Base-by-base conservation (phyloP, 306 rosid species). In the Erythrophleum fordii region DNA sequence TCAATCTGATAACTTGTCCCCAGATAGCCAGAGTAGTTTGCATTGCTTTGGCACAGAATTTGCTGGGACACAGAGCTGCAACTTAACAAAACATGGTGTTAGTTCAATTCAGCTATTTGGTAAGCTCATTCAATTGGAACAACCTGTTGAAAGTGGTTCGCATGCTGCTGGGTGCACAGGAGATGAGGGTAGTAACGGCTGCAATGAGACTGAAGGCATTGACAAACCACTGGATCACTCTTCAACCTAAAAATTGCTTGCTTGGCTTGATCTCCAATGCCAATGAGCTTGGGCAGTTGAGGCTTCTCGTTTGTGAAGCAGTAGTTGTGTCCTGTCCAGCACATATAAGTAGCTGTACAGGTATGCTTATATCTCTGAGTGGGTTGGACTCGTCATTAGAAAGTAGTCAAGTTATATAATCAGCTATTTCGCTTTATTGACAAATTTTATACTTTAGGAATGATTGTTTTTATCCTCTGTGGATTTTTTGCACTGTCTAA, bases 21-120 rank as follows among this genome's bases (percentile, higher is more conserved):
- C n/a, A 42, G 73, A 68, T 41, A 68, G 53, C 73, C 73, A 42
- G 35, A 68, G 35, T 42, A 68, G 52, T 67, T 67, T 39, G 51
- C 72, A 20, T 4, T 23, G 11, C 7, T 35, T 6, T 4, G 49
- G 71, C 69, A 18, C 69, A 17, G 69, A 64, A 8, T 18, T 64
- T 17, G 69, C 14, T 66, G 71, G 26, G 49, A 37, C 49, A 18
- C 71, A 12, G 44, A 13, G 29, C 48, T 7, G 48, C 48, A 18
- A 4, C 48, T 35, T 35, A 2, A 16, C 71, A 37, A 65, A 35
- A 65, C 28, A 28, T 3, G 69, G 69, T 61, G 69, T 16, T 10
- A 22, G 28, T 66, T 18, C 72, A 39, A 10, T 67, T 39, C 31
- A 18, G 34, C 48, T 68, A 42, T 68, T 68, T 6, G 53, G 73